Conservation (phyloP, 176 grass and related monocot genomes). For the Otatea glauca region DNA sequence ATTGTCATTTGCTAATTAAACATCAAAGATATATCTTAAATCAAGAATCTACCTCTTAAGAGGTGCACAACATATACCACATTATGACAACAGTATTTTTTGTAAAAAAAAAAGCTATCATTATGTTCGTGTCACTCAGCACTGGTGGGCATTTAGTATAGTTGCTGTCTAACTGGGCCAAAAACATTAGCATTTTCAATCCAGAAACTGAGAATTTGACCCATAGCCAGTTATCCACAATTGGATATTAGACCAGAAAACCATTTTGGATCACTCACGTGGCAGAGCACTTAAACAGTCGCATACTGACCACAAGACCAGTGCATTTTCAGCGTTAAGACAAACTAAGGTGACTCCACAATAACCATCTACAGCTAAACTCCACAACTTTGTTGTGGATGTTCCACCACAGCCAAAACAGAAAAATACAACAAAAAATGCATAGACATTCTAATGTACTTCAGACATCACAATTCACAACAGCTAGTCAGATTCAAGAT, state of each 20-base stretch:
- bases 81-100: neutral
- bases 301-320: neutral
- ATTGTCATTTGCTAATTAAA: neutral
- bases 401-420: neutral
- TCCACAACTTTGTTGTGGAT: neutral
- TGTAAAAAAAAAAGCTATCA: neutral
- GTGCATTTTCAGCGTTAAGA: neutral
- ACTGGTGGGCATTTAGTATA: neutral
- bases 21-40: neutral
- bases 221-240: neutral
- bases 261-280: neutral
- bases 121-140: neutral
- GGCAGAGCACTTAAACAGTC: conserved; percentile 9
- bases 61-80: neutral
- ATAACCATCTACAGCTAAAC: neutral
- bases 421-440: neutral
- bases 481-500: neutral
- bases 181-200: neutral
- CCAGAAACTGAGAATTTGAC: neutral
- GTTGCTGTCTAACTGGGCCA: neutral
- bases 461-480: neutral
- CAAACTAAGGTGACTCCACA: conserved; percentile 1
- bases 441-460: neutral
- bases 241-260: neutral
- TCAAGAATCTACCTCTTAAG: neutral